These are phyloP conservation scores for Cercospora citrullina DNA, from an alignment of 2,329 filamentous ascomycete species.

Conservation along the genomic window DNA sequence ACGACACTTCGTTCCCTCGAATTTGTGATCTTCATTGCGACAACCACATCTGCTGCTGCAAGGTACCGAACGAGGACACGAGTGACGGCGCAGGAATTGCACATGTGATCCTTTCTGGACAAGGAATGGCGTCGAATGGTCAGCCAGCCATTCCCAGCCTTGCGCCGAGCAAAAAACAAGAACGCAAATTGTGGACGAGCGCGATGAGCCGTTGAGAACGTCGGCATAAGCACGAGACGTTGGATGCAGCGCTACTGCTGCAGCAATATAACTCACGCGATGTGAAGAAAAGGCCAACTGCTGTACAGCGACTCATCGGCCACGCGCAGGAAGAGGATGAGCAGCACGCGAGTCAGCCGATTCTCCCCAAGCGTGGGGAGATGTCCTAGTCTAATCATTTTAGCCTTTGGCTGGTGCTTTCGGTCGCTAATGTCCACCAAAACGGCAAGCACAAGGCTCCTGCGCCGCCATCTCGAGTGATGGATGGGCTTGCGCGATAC, in stretches of 20 bases:
- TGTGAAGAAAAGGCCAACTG: background rate
- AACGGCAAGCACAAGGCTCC: slow-evolving; percentile 5
- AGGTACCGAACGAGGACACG: background rate
- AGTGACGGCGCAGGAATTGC: background rate
- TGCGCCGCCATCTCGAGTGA: background rate
- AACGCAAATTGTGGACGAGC: background rate
- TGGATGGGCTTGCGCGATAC: background rate
- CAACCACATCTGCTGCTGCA: background rate
- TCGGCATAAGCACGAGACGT: background rate
- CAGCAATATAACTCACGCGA: background rate
- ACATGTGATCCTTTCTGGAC: slow-evolving; percentile 5
- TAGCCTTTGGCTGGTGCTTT: background rate
- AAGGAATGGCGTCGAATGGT: background rate
- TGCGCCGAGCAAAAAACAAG: background rate
- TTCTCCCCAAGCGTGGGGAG: background rate
- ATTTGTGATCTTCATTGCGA: background rate
- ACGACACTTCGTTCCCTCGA: background rate
- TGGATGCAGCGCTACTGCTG: background rate
- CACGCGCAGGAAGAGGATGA: background rate
- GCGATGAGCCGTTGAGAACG: background rate
- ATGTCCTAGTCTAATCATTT: background rate
- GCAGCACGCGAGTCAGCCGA: background rate
- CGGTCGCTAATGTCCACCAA: slow-evolving; percentile 9
- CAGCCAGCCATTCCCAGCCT: slow-evolving; percentile 2
- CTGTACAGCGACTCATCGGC: background rate